A percentile compares a stretch with the other conserved stretches of the same genome.
Conservation (phyloP, 306 rosid species). For the Malus orientalis region DNA sequence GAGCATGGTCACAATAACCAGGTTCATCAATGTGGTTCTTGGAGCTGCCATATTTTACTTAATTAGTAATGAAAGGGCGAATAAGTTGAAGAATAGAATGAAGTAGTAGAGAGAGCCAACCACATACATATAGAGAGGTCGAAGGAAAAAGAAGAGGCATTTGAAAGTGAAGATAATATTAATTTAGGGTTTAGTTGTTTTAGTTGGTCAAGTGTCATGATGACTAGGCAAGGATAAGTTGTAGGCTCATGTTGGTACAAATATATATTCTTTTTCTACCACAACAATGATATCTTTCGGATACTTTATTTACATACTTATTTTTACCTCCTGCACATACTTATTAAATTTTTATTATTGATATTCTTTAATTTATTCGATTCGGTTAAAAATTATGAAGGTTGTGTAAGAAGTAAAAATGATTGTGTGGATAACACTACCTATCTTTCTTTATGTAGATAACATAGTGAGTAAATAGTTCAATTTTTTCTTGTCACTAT, state of each 20-base stretch:
- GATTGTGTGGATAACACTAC: too few relatives aligned
- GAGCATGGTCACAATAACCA: constrained; percentile 27
- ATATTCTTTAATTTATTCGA: too few relatives aligned
- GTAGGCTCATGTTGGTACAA: background rate
- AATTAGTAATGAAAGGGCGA: background rate
- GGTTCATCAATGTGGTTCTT: constrained; percentile 29
- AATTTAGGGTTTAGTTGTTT: constrained; percentile 8
- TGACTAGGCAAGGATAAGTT: constrained; percentile 6
- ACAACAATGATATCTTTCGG: too few relatives aligned
- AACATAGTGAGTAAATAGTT: background rate
- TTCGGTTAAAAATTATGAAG: too few relatives aligned
- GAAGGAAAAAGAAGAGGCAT: background rate
- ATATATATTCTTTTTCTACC: background rate
- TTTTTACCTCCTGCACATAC: too few relatives aligned
- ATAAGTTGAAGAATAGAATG: background rate
- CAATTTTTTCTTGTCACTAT: background rate
- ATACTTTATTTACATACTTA: too few relatives aligned
- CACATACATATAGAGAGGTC: background rate
- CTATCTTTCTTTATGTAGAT: background rate
- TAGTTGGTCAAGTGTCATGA: constrained; percentile 14
- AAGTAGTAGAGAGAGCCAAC: background rate
- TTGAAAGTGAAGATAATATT: background rate
- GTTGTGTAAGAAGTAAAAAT: too few relatives aligned
- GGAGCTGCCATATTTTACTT: constrained; percentile 31
- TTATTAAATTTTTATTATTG: too few relatives aligned